Percentiles rank a stretch among this genome's conserved stretches.
These are phyloP conservation scores for Nigrograna mackinnonii DNA, from an alignment of 2,329 filamentous ascomycete species.

Conservation along the genomic window DNA sequence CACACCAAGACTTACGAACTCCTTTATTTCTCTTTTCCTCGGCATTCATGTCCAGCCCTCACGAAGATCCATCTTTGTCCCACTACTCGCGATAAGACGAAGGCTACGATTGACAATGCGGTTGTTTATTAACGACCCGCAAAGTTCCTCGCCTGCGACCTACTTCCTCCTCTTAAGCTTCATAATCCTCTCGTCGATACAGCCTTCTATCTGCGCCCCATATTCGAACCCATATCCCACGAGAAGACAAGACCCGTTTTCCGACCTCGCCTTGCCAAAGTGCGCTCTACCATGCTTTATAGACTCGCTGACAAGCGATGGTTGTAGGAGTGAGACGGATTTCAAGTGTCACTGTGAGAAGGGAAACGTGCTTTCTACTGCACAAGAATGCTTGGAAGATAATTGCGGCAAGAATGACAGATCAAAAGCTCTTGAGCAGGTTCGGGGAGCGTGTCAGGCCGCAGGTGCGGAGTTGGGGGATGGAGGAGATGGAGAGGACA, in stretches of 20 bases:
- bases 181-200: background rate
- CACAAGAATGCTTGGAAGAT: background rate
- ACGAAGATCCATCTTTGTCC: too few species aligned
- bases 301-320: slow-evolving; percentile 15
- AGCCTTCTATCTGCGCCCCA: background rate
- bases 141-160: too few species aligned
- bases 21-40: too few species aligned
- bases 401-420: background rate
- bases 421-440: background rate
- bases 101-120: too few species aligned
- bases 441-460: background rate
- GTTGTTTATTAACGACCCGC: too few species aligned
- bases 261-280: slow-evolving; percentile 11
- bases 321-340: slow-evolving; percentile 19
- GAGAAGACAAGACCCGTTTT: background rate
- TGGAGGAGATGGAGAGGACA: background rate
- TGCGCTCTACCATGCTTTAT: slow-evolving; percentile 24
- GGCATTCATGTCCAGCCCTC: too few species aligned
- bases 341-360: slow-evolving; percentile 21
- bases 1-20: too few species aligned
- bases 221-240: background rate
- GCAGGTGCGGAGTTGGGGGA: background rate
- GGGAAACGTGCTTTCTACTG: background rate
- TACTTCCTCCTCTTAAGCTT: too few species aligned
- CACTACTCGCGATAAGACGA: too few species aligned